A percentile compares a stretch with the other conserved stretches of the same genome.
Evolutionary conservation across 1,139 yeast genomes (phyloP).

Genomic region (Nakaseomyces nivariensis): DNA sequence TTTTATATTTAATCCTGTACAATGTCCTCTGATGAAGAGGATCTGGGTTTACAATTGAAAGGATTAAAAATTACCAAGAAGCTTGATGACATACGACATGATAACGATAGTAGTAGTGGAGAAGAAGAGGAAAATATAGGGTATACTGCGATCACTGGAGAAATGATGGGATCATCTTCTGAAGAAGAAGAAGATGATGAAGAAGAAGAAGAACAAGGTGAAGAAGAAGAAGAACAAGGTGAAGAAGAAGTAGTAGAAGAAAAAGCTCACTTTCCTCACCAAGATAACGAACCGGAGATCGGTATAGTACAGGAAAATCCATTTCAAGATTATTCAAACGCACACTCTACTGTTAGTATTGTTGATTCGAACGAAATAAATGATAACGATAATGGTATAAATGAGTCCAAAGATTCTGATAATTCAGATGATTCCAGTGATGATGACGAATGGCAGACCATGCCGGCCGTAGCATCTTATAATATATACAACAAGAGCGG

Average conservation of each 20-base stretch:
- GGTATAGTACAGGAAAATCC: not conserved
- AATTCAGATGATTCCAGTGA: slow-evolving; percentile 9
- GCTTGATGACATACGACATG: not conserved
- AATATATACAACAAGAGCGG: slow-evolving; percentile 53
- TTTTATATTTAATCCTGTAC: not conserved
- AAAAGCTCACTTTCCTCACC: no score
- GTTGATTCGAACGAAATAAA: no score
- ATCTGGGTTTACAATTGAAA: slow-evolving; percentile 20
- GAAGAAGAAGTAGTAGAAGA: no score
- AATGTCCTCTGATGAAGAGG: slow-evolving; percentile 20
- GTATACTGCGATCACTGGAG: not conserved
- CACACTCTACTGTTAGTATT: not conserved
- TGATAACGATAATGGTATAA: no score
- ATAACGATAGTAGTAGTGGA: not conserved
- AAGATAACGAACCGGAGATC: not conserved
- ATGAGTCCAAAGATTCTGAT: no score
- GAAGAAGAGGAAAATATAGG: not conserved
- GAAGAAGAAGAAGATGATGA: not conserved
- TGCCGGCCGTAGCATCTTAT: slow-evolving; percentile 51
- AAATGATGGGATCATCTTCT: no score
- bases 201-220: not conserved
- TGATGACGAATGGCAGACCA: slow-evolving; percentile 42
- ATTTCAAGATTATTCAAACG: not conserved
- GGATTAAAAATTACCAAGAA: slow-evolving; percentile 17
- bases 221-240: not conserved